Percentiles rank a stretch among this genome's conserved stretches.
Evolutionary conservation across 192 early-diverging fungal species (phyloP).

Genomic region (Glomus cerebriforme): DNA sequence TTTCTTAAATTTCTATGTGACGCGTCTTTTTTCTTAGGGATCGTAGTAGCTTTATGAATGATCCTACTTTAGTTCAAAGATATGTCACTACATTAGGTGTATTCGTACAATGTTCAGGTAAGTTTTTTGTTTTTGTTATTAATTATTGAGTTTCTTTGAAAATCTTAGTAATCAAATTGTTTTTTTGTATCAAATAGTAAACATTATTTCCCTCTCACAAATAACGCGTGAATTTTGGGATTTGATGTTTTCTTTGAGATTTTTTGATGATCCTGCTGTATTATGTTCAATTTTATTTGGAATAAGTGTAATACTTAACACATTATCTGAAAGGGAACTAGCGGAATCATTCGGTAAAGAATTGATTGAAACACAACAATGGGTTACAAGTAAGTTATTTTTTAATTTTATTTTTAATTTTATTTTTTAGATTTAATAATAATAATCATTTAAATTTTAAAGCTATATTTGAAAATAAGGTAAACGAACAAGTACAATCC

Average conservation of each 20-base stretch:
- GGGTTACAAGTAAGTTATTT: slow-evolving; percentile 14
- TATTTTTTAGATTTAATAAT: too few relatives aligned
- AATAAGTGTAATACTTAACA: slow-evolving; percentile 16
- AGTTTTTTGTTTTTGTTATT: not conserved
- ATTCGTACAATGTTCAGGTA: slow-evolving; percentile 30
- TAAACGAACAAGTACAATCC: not conserved
- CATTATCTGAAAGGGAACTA: slow-evolving; percentile 6
- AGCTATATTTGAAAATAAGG: slow-evolving; percentile 20
- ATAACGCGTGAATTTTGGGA: slow-evolving; percentile 31
- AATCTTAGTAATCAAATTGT: not conserved
- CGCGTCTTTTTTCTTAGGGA: not conserved
- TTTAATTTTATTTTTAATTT: not conserved
- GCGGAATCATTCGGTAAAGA: slow-evolving; percentile 23
- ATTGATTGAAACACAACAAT: slow-evolving; percentile 24
- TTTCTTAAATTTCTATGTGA: not conserved
- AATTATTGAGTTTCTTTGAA: not conserved
- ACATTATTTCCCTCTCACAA: slow-evolving; percentile 12
- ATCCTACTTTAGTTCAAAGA: slow-evolving; percentile 15
- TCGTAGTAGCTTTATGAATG: slow-evolving; percentile 1
- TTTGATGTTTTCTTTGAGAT: slow-evolving; percentile 30
- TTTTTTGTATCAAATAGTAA: not conserved
- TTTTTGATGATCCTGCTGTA: slow-evolving; percentile 14
- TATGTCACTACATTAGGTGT: slow-evolving; percentile 14
- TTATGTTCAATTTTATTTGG: slow-evolving; percentile 17
- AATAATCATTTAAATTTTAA: not conserved